Evolutionary conservation across 768 basidiomycete species (phyloP), one percentile per base, ranked within the genome.

Genomic region (Astraeus odoratus): DNA sequence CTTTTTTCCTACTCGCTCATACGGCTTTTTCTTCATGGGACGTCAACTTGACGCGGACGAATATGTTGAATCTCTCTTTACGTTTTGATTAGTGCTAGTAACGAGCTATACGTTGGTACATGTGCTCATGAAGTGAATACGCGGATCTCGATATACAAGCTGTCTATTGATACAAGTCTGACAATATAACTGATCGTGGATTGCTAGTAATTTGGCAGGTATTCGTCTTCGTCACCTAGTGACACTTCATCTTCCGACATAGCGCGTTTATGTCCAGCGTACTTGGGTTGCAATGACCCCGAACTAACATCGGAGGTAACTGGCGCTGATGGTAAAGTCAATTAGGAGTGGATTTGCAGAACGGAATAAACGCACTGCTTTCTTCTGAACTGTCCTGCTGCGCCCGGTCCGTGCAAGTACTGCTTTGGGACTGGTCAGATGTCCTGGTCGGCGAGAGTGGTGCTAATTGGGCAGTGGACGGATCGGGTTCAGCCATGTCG

Each of bases 1-100:
- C 63, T 51, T 25, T 47, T 63, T 65, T n/a, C n/a, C n/a, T 54
- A 51, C 52, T 56, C 55, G 63, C 50, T 52, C 60, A 60, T 65
- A 60, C 53, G 63, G 48, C 53, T 49, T 52, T 58, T 62, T 43
- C 31, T 31, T 43, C 48, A 53, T 55, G 52, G 54, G 55, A 57
- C 42, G 52, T 48, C 51, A 50, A 41, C 10, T 8, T 60, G 51
- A 56, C 50, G 44, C 57, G 60, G 47, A 59, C 59, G 51, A 50
- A 57, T 47, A 47, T 51, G 49, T 44, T 46, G 27, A 41, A 45
- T 47, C 45, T 50, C 38, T 35, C 48, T 53, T 56, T 57, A 63
- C 45, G 53, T 63, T 57, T 57, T 57, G 53, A 57, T 53, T 53
- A 55, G 50, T 65, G 57, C 57, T 63, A 52, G 53, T 61, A 49